Base-by-base conservation (phyloP, 768 basidiomycete species). In the Tylopilus felleus region DNA sequence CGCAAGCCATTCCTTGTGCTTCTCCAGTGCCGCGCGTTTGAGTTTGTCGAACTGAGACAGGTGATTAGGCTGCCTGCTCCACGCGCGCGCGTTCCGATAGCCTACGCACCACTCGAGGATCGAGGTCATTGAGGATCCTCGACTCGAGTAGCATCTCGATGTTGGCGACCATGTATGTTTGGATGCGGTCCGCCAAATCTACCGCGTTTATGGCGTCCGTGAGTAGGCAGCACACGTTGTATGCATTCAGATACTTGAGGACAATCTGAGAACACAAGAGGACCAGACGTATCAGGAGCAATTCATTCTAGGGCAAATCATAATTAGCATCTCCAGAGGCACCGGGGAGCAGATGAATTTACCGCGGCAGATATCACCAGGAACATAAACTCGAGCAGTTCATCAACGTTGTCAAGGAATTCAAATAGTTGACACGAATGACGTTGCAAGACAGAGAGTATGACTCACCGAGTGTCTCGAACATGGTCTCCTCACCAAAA, bases 361-460 rank as follows among this genome's bases (percentile, higher is more conserved):
- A 94, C 93, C 33, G 94, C 92, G n/a, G 83, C 86, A 33, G 86
- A 85, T 70, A 97, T 81, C 16, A 98, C 85, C 21, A 86, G 83
- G 57, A 97, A 93, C 72, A 93, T 80, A 59, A 94, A 91, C 56
- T 93, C 88, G 52, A 98, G 69, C 28, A 92, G 74, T 33, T 88
- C 84, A 52, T 98, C 93, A 6, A 84, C 72, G 2, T 80, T 80
- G 23, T 80, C 62, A 3, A 80, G 71, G 62, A 83, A 87, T 47
- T 87, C 88, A 40, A 29, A n/a, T 9, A 7, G 31, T 62, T 38
- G 48, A 28, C 58, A 41, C 51, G 52, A 7, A 38, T 29, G 10
- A 17, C 33, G 8, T 21, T 49, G 43, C 17, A 16, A 29, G 43
- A 41, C 12, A 12, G 45, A 16, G 39, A 43, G 27, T 6, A 46